A percentile compares a stretch with the other conserved stretches of the same genome.
These are phyloP conservation scores for Boletus rubescentipes DNA, from an alignment of 768 basidiomycete species.

Conservation along the genomic window DNA sequence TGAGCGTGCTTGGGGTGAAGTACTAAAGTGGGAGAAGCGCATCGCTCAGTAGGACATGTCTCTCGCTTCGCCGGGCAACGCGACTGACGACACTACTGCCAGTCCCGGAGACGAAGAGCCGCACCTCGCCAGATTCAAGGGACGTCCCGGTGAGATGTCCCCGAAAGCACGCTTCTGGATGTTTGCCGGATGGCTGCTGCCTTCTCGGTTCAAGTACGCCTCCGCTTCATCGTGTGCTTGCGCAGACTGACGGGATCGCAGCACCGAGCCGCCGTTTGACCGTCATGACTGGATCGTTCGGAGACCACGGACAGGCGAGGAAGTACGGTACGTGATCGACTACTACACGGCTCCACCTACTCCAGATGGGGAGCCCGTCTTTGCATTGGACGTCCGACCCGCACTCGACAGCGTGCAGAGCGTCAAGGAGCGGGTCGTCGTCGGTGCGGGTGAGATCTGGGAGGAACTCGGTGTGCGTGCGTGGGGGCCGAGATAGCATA, in stretches of 20 bases:
- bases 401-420: slow-evolving; percentile 85
- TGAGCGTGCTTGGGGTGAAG: slow-evolving; percentile 95
- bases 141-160: slow-evolving; percentile 88
- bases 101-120: slow-evolving; percentile 60
- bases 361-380: slow-evolving; percentile 89
- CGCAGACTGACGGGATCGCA: slow-evolving; percentile 32
- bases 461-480: slow-evolving; percentile 32
- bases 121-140: slow-evolving; percentile 81
- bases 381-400: slow-evolving; percentile 92
- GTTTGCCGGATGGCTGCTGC: slow-evolving; percentile 86
- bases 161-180: slow-evolving; percentile 91
- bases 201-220: slow-evolving; percentile 84
- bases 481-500: slow-evolving; percentile 24
- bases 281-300: slow-evolving; percentile 97
- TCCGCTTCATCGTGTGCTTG: neutral
- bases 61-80: neutral
- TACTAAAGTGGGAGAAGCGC: slow-evolving; percentile 87
- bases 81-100: slow-evolving; percentile 5
- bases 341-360: slow-evolving; percentile 95
- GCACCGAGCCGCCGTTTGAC: slow-evolving; percentile 92
- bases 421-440: slow-evolving; percentile 67
- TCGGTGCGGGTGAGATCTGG: slow-evolving; percentile 73
- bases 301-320: slow-evolving; percentile 72
- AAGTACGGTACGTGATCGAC: slow-evolving; percentile 96
- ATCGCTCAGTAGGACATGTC: slow-evolving; percentile 27